Percentiles rank a stretch among this genome's conserved stretches.
Conservation (phyloP, 2,329 filamentous ascomycete genomes). For the Scortechinia acanthostroma region DNA sequence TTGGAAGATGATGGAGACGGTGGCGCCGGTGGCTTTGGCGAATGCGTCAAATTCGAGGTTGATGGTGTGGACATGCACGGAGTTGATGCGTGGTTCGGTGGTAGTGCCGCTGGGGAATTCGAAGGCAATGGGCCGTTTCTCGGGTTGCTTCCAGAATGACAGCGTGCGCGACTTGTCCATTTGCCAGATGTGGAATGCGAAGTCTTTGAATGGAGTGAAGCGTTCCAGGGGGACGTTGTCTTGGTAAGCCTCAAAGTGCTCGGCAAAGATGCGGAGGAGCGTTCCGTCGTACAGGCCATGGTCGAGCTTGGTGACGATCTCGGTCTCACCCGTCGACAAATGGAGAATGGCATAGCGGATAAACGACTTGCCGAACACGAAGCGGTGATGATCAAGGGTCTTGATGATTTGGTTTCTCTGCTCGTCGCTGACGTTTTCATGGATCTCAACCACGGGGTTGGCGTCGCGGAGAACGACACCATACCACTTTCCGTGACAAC, state of each 20-base stretch:
- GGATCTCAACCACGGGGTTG: constrained; percentile 6
- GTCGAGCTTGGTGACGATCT: constrained; percentile 21
- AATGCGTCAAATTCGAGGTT: constrained; percentile 10
- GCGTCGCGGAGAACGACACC: constrained; percentile 10
- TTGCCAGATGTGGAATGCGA: constrained; percentile 11
- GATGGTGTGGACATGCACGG: constrained; percentile 4
- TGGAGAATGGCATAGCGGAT: constrained; percentile 20
- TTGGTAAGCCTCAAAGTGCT: constrained; percentile 17
- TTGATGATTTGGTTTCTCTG: constrained; percentile 12
- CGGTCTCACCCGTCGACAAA: constrained; percentile 10
- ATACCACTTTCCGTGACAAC: constrained; percentile 9
- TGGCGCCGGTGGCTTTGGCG: constrained; percentile 14
- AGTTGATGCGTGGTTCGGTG: constrained; percentile 3
- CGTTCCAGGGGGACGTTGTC: constrained; percentile 6
- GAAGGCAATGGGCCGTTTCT: constrained; percentile 4
- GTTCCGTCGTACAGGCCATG: constrained; percentile 24
- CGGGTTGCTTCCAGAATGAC: constrained; percentile 10
- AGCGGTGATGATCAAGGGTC: constrained; percentile 12
- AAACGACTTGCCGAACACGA: constrained; percentile 19
- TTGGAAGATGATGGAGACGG: constrained; percentile 23
- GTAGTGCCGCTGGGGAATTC: constrained; percentile 3
- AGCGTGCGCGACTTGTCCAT: constrained; percentile 9
- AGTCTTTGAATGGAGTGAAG: constrained; percentile 13
- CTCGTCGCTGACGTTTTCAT: constrained; percentile 9
- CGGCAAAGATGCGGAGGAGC: constrained; percentile 23